Evolutionary conservation across 78 protist genomes (phyloP).

Genomic region (Monosiga brevicollis): DNA sequence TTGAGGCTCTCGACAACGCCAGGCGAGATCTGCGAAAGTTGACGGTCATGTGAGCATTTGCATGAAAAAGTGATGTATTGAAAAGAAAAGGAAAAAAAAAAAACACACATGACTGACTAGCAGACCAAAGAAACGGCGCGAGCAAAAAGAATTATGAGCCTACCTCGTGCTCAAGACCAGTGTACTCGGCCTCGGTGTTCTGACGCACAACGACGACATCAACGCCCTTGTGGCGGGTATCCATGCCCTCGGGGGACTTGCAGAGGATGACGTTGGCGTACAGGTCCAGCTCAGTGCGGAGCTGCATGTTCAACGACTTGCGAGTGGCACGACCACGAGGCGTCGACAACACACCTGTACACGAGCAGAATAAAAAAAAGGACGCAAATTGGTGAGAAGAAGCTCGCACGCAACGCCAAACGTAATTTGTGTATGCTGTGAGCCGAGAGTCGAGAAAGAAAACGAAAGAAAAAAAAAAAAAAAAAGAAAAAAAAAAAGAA

Average conservation of each 20-base stretch:
- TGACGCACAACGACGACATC: slow-evolving; percentile 65
- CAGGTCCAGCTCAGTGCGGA: slow-evolving; percentile 50
- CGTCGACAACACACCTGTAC: neutral
- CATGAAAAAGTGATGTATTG: too few relatives aligned
- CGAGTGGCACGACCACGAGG: neutral
- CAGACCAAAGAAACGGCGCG: neutral
- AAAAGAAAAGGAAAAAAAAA: too few relatives aligned
- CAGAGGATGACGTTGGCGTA: slow-evolving; percentile 65
- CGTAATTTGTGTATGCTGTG: too few relatives aligned
- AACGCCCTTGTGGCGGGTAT: slow-evolving; percentile 14
- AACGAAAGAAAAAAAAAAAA: too few relatives aligned
- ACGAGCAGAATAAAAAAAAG: too few relatives aligned
- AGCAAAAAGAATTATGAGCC: neutral
- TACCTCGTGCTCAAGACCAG: slow-evolving; percentile 42
- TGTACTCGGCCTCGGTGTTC: slow-evolving; percentile 73
- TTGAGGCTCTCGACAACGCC: slow-evolving; percentile 63
- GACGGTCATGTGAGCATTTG: neutral
- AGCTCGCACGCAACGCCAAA: too few relatives aligned
- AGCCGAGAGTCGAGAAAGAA: neutral
- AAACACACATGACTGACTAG: neutral
- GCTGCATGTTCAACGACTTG: neutral
- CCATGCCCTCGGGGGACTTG: slow-evolving; percentile 8
- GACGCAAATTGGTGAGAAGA: too few relatives aligned
- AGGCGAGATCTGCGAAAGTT: slow-evolving; percentile 22
- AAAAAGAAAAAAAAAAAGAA: too few relatives aligned